Conservation (phyloP, 2,329 filamentous ascomycete genomes). For the Penicillium glabrum region DNA sequence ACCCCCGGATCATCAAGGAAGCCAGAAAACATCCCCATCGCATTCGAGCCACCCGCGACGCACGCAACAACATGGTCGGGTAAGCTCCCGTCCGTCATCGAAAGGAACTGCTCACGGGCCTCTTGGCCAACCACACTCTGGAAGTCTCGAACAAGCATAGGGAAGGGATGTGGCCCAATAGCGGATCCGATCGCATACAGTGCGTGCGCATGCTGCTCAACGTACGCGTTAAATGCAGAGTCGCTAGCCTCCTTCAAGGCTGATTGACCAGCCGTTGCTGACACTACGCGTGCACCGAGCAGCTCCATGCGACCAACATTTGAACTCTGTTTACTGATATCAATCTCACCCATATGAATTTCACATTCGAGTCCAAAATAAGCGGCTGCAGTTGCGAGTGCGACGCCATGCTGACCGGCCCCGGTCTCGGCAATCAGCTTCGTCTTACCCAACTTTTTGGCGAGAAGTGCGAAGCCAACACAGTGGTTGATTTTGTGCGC, state of each 20-base stretch:
- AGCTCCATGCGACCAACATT: slow-evolving; percentile 2
- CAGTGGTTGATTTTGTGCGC: slow-evolving; percentile 98
- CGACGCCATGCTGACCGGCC: slow-evolving; percentile 3
- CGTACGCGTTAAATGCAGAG: not conserved
- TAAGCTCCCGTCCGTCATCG: not conserved
- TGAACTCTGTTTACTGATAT: not conserved
- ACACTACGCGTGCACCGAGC: not conserved
- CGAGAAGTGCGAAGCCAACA: slow-evolving; percentile 83
- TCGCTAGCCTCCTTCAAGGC: not conserved
- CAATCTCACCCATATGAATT: slow-evolving; percentile 1
- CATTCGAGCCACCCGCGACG: slow-evolving; percentile 10
- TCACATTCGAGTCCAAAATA: slow-evolving; percentile 2
- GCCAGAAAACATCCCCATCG: slow-evolving; percentile 5
- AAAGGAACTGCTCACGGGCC: slow-evolving; percentile 1
- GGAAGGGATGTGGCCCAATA: slow-evolving; percentile 75
- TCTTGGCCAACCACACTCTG: slow-evolving; percentile 4
- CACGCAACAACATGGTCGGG: slow-evolving; percentile 5
- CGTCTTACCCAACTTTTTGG: slow-evolving; percentile 65
- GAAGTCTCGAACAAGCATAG: slow-evolving; percentile 7
- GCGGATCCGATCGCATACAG: slow-evolving; percentile 84
- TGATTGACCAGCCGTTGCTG: not conserved
- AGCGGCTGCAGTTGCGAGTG: not conserved
- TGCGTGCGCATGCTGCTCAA: not conserved
- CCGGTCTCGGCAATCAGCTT: slow-evolving; percentile 4
- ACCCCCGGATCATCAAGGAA: slow-evolving; percentile 5